These are phyloP conservation scores for Butyriboletus loyo DNA, from an alignment of 768 basidiomycete species.

Conservation along the genomic window DNA sequence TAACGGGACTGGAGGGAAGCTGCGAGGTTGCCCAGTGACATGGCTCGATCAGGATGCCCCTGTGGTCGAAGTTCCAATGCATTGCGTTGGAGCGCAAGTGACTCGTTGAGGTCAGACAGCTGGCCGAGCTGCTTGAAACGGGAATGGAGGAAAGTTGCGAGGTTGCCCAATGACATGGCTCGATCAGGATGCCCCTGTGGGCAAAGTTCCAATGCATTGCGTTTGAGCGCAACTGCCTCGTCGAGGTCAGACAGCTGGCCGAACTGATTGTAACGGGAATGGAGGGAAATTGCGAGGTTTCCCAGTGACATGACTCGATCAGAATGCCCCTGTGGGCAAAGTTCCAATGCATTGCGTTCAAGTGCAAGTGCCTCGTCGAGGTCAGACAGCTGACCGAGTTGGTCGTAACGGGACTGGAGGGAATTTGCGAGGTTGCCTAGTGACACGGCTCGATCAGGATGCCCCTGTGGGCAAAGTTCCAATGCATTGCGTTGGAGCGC, in stretches of 20 bases:
- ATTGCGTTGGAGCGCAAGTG: neutral
- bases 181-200: neutral
- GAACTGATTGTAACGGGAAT: neutral
- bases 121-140: too few relatives aligned
- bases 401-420: neutral
- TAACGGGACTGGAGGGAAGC: neutral
- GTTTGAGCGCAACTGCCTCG: conserved; percentile 12
- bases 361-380: neutral
- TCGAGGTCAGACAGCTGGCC: conserved; percentile 16
- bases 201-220: conserved; percentile 3
- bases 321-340: neutral
- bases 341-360: neutral
- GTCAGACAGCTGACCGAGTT: neutral
- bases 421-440: neutral
- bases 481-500: neutral
- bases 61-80: neutral
- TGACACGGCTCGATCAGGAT: neutral
- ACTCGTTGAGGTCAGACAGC: neutral
- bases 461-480: neutral
- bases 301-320: neutral
- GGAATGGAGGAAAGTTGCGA: too few relatives aligned
- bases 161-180: too few relatives aligned
- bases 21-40: neutral
- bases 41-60: neutral
- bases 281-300: neutral